Base-by-base conservation (phyloP, 2,329 filamentous ascomycete genomes). In the Tympanopsis confertula region DNA sequence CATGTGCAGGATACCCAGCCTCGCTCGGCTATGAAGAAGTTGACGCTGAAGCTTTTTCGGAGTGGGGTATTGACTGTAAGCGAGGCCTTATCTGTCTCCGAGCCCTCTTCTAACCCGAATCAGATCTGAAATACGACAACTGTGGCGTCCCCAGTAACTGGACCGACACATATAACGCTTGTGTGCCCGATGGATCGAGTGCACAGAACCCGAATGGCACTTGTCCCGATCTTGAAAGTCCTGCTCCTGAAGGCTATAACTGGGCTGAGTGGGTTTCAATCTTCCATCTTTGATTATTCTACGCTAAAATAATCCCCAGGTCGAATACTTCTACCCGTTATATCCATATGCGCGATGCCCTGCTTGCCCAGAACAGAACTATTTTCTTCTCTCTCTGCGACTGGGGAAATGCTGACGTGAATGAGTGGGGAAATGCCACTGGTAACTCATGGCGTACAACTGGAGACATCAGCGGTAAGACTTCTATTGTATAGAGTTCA, bases 51-150 rank as follows among this genome's bases (percentile, higher is more conserved):
- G 67, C 69, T 0, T 78, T 71, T 48, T 68, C 69, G 1, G 57
- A 62, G 14, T 78, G 73, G 73, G 71, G 67, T 3, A 62, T 78
- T 39, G 72, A 76, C 47, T 77, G 58, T 63, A 40, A 51, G 61
- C 51, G 10, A 4, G n/a, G 36, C 30, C n/a, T 18, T 28, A 15
- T 19, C 17, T 13, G 19, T 15, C 10, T 13, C 5, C 18, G 33
- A 10, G 19, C 32, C 1, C 13, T 14, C 7, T 22, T n/a, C 19
- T 4, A 19, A 30, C 15, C 14, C n/a, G 19, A 13, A 35, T 13
- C 24, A 63, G 65, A 74, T 40, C 51, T 72, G 12, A 75, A 74
- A 52, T 74, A 72, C 45, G 72, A 76, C 47, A 74, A 75, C 50
- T 77, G 70, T 51, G 51, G 60, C 36, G 47, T 62, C 4, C 61